Evolutionary conservation across 257 asterid genomes (phyloP).

Genomic region (Forsythia viridissima): DNA sequence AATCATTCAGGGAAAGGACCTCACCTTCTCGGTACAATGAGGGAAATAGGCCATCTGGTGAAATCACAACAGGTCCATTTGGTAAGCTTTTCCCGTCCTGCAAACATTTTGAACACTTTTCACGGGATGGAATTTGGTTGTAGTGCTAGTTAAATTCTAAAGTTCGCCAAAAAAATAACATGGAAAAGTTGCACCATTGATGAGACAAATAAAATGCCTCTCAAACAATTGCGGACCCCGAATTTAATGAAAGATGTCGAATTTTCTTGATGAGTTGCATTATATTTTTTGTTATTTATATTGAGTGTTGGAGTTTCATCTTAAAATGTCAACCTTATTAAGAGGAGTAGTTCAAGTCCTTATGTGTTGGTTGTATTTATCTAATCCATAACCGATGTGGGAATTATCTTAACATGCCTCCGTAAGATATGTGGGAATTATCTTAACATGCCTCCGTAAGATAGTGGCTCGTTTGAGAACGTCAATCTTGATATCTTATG

Average conservation of each 20-base stretch:
- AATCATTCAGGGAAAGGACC: not conserved
- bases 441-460: too few species aligned
- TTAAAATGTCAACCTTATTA: too few species aligned
- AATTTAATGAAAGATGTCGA: not conserved
- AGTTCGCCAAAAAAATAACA: not conserved
- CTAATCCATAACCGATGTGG: too few species aligned
- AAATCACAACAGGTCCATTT: constrained; percentile 93
- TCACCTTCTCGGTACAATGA: constrained; percentile 93
- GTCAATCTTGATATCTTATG: too few species aligned
- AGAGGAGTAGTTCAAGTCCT: too few species aligned
- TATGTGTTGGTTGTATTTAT: too few species aligned
- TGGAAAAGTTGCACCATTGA: not conserved
- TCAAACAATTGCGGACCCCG: not conserved
- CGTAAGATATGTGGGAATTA: too few species aligned
- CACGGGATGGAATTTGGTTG: constrained; percentile 6
- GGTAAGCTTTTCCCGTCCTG: constrained; percentile 98
- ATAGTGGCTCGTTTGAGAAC: too few species aligned
- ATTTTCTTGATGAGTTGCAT: not conserved
- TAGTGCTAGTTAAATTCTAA: not conserved
- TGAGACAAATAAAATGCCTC: not conserved
- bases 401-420: too few species aligned
- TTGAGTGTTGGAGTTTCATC: not conserved
- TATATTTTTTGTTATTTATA: not conserved
- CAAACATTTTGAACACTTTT: constrained; percentile 28
- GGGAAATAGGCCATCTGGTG: constrained; percentile 98